These are phyloP conservation scores for Auricularia sp. DNA, from an alignment of 768 basidiomycete species.

Conservation along the genomic window DNA sequence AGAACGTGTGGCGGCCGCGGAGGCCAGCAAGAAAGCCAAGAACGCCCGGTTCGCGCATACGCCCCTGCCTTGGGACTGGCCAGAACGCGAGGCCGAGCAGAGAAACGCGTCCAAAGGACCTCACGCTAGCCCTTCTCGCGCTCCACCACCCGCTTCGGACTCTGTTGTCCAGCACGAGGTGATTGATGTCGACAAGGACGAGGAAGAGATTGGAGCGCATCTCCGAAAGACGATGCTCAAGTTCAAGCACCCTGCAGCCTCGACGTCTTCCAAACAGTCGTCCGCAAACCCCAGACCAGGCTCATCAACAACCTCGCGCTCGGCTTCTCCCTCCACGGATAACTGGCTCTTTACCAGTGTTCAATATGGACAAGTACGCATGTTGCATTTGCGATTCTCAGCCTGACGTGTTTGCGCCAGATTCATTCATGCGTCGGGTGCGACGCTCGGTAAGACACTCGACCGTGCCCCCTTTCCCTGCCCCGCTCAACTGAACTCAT, in stretches of 20 bases:
- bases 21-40: neutral
- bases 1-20: conserved; percentile 34
- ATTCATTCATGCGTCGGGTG: conserved; percentile 56
- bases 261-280: neutral
- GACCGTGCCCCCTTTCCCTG: neutral
- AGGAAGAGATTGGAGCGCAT: neutral
- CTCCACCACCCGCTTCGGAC: neutral
- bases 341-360: neutral
- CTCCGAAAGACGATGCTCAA: neutral
- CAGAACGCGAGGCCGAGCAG: neutral
- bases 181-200: neutral
- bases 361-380: neutral
- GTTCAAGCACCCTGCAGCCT: neutral
- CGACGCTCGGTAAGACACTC: conserved; percentile 17
- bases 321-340: neutral
- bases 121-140: neutral
- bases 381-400: neutral
- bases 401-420: neutral
- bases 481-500: neutral
- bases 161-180: neutral
- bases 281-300: neutral
- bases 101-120: too few species aligned
- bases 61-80: neutral
- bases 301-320: neutral
- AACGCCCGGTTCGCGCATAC: neutral